phyloP scores from a whole-genome alignment of 805 yeast species.

The Yamadazyma philogaea region DNA sequence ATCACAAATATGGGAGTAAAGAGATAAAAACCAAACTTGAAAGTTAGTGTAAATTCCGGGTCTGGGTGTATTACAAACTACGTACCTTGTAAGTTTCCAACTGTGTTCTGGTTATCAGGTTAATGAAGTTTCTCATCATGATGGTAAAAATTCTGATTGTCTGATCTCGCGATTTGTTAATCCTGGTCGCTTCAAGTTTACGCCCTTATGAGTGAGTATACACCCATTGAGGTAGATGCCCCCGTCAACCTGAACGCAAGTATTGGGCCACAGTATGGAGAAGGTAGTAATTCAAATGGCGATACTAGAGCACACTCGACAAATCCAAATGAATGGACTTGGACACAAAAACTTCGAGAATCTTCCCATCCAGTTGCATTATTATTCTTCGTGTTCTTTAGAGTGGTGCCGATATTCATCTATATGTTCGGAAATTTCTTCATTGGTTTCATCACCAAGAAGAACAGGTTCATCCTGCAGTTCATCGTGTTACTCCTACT shows the following conservation, averaged over 20 bases:
- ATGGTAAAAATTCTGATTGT: neutral
- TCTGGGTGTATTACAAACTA: slow-evolving; percentile 7
- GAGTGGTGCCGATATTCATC: slow-evolving; percentile 60
- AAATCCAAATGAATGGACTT: slow-evolving; percentile 21
- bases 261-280: neutral
- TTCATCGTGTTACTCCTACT: slow-evolving; percentile 76
- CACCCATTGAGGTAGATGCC: slow-evolving; percentile 30
- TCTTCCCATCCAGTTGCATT: slow-evolving; percentile 85
- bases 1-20: slow-evolving; percentile 85
- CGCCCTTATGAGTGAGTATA: slow-evolving; percentile 17
- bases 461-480: slow-evolving; percentile 61
- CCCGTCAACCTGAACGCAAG: neutral
- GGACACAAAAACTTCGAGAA: slow-evolving; percentile 45
- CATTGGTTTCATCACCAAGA: slow-evolving; percentile 40
- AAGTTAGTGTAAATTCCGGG: slow-evolving; percentile 10
- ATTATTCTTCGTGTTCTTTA: slow-evolving; percentile 56
- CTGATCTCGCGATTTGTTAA: slow-evolving; percentile 2
- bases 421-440: slow-evolving; percentile 72
- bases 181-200: neutral
- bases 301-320: slow-evolving; percentile 1
- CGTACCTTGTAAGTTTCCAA: slow-evolving; percentile 44
- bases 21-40: slow-evolving; percentile 74
- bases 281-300: slow-evolving; percentile 1
- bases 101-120: slow-evolving; percentile 41
- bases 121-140: slow-evolving; percentile 30